Evolutionary conservation across 768 basidiomycete species (phyloP).

Genomic region (Solioccasus polychromus): DNA sequence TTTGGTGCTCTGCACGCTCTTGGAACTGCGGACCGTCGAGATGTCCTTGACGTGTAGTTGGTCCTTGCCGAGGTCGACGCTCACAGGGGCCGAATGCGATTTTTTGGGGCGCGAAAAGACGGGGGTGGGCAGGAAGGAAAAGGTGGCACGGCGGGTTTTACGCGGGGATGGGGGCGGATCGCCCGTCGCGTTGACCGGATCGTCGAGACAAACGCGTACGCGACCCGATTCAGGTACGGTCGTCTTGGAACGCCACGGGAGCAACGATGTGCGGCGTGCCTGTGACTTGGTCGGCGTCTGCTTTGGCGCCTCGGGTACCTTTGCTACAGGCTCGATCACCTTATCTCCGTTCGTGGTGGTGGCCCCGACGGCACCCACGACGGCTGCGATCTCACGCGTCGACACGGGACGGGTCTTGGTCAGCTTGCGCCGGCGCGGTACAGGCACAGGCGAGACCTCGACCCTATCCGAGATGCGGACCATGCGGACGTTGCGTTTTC

Average conservation of each 20-base stretch:
- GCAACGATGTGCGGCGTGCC: slow-evolving; percentile 18
- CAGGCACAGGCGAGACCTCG: slow-evolving; percentile 17
- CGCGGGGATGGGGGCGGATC: slow-evolving; percentile 4
- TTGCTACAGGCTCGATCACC: no score
- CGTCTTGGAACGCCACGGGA: no score
- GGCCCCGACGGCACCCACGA: no score
- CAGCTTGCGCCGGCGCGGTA: slow-evolving; percentile 18
- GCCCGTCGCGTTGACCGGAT: no score
- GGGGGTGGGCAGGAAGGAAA: slow-evolving; percentile 23
- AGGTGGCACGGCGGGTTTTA: slow-evolving; percentile 20
- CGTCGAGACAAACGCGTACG: no score
- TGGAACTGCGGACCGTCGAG: no score
- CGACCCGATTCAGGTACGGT: no score
- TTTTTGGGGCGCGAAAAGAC: slow-evolving; percentile 21
- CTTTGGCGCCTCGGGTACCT: neutral
- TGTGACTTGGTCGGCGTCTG: neutral
- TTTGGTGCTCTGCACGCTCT: no score
- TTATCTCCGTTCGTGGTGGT: no score
- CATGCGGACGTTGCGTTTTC: slow-evolving; percentile 20
- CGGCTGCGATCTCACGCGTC: neutral
- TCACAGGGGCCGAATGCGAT: neutral
- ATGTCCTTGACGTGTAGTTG: no score
- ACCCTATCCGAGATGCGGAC: slow-evolving; percentile 26
- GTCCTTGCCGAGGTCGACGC: neutral
- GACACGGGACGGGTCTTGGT: slow-evolving; percentile 18